phyloP scores from a whole-genome alignment of 1,139 yeast genomes.

The Kodamaea fungicola region DNA sequence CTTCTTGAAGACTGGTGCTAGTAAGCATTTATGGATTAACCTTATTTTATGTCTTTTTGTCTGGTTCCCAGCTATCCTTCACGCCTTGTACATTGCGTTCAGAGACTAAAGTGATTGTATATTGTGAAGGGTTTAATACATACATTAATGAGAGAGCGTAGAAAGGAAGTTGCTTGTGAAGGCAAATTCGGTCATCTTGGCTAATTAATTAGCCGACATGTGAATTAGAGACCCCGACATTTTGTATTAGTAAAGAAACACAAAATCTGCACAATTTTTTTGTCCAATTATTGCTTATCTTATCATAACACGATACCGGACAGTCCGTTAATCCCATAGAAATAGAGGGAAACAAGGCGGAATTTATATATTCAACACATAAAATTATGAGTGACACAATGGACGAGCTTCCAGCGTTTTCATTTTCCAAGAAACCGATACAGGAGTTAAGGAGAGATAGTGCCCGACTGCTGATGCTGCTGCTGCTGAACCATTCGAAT shows the following conservation, averaged over 20 bases:
- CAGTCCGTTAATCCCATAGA: too few species aligned
- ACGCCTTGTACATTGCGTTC: constrained; percentile 63
- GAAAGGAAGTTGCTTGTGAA: too few species aligned
- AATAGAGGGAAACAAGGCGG: too few species aligned
- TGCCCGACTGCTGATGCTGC: constrained; percentile 1
- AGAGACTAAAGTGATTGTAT: constrained; percentile 14
- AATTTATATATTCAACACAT: not conserved
- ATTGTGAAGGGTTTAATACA: too few species aligned
- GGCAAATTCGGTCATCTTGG: too few species aligned
- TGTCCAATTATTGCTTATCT: too few species aligned
- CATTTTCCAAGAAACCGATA: constrained; percentile 39
- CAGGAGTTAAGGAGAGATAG: constrained; percentile 11
- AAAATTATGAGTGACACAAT: not conserved
- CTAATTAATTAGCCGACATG: too few species aligned
- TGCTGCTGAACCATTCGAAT: constrained; percentile 21
- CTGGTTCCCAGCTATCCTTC: constrained; percentile 77
- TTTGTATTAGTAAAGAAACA: too few species aligned
- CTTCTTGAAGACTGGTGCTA: constrained; percentile 60
- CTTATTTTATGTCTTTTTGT: constrained; percentile 56
- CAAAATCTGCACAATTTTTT: too few species aligned
- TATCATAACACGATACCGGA: too few species aligned
- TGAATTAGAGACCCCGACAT: too few species aligned
- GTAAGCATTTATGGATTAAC: constrained; percentile 60
- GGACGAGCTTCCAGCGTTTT: constrained; percentile 29
- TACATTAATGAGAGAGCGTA: too few species aligned